Base-by-base conservation (phyloP, 1,139 yeast genomes). In the Sugiyamaella japonica region DNA sequence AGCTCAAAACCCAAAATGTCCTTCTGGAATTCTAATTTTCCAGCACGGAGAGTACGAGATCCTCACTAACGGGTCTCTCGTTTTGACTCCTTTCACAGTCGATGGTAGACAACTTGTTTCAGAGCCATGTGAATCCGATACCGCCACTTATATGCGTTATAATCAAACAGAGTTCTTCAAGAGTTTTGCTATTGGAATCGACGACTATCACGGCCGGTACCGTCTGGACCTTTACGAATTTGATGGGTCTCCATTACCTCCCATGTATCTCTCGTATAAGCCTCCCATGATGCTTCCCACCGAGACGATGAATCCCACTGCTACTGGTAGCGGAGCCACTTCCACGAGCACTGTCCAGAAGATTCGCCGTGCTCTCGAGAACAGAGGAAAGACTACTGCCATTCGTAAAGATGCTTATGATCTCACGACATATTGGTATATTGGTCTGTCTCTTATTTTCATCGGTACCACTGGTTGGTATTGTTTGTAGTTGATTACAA, bases 221-320 rank as follows among this genome's bases (percentile, higher is more conserved):
- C 80, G 82, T 59, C 78, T 93, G 56, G 86, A 85, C 60, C 76
- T 93, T 59, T 86, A 79, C 73, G 84, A 86, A 73, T 86, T 81
- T 64, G 96, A 90, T 70, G 98, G 98, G 17, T 72, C 88, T 17
- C 82, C 82, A 54, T 74, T 87, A 78, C 95, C 89, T 63, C 98
- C 99, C 0, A 73, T 93, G 64, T 93, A 89, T 70, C 79, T 93
- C 72, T 96, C 95, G 2, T 93, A 91, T 75, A 81, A 80, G 66
- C 99, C 99, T 7, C 96, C 99, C 16, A 78, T 86, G 80, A 93
- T 93, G 99, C 81, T 93, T 60, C 99, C 99, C 20, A 93, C 99
- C 1, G 73, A 72, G 55, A 91, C 97, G 1, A 76, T 93, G 77
- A 91, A 90, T 70, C 98, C 98, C 29, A 89, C 97, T 2, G 71